Percentiles rank a stretch among this genome's conserved stretches.
Evolutionary conservation across 257 asterid genomes (phyloP).

Genomic region (Coffea eugenioides): DNA sequence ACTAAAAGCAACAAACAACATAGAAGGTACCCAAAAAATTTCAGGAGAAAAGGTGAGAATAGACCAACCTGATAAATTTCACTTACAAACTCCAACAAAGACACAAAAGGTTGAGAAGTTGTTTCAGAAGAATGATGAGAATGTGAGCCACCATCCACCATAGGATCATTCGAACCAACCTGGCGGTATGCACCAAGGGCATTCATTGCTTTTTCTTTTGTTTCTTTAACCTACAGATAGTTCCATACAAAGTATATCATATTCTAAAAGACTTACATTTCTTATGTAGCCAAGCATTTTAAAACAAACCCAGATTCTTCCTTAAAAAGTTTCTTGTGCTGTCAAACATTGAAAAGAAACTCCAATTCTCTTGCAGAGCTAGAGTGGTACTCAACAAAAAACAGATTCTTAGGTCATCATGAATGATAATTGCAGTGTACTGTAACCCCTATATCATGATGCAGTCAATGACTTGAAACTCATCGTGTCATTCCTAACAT

Average conservation of each 20-base stretch:
- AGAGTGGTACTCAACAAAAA: background rate
- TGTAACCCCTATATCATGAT: background rate
- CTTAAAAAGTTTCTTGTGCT: background rate
- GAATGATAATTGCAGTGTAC: background rate
- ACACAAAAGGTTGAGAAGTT: conserved; percentile 67
- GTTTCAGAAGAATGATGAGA: conserved; percentile 50
- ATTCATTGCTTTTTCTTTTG: conserved; percentile 88
- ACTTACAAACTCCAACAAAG: conserved; percentile 90
- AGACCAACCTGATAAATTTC: conserved; percentile 84
- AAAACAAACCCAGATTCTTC: background rate
- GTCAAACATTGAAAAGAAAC: background rate
- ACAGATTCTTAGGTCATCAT: background rate
- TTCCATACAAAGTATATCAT: background rate
- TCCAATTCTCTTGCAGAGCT: background rate
- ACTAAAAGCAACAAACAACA: background rate
- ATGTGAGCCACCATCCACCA: conserved; percentile 49
- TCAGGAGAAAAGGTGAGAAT: conserved; percentile 26
- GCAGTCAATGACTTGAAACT: background rate
- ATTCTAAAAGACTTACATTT: background rate
- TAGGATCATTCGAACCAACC: conserved; percentile 50
- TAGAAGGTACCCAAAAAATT: background rate
- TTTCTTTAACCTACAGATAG: conserved; percentile 70
- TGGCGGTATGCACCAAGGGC: conserved; percentile 64
- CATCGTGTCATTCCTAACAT: background rate
- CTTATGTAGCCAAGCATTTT: background rate